A percentile compares a stretch with the other conserved stretches of the same genome.
Evolutionary conservation across 108 stramenopile genomes (phyloP).

Genomic region (Conticribra weissflogii): DNA sequence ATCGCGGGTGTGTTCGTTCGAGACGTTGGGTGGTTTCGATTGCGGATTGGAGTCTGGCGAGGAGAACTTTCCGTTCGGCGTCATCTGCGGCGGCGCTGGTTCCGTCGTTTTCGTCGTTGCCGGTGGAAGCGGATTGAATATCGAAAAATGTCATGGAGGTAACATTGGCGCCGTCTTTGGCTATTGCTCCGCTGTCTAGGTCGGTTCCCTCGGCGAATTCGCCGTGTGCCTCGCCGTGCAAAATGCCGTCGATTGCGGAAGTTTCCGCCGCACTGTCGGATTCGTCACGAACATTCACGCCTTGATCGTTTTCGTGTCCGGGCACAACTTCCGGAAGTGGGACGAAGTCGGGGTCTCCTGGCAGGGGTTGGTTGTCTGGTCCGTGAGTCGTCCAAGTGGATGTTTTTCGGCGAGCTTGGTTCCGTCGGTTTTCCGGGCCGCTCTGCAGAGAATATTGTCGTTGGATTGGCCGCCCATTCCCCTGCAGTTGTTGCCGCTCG

Average conservation of each 20-base stretch:
- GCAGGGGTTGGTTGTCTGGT: not conserved
- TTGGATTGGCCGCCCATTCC: no score
- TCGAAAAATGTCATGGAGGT: not conserved
- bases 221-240: not conserved
- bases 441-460: no score
- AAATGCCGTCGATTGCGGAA: not conserved
- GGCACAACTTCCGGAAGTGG: not conserved
- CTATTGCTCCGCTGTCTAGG: not conserved
- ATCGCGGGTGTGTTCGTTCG: not conserved
- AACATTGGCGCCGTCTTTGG: no score
- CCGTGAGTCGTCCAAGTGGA: constrained; percentile 13
- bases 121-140: not conserved
- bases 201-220: not conserved
- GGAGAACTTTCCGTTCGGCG: constrained; percentile 1
- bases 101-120: not conserved
- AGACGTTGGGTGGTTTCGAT: constrained; percentile 11
- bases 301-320: not conserved
- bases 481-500: no score
- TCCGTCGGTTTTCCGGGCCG: no score
- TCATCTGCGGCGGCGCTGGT: constrained; percentile 1
- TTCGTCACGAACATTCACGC: not conserved
- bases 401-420: no score
- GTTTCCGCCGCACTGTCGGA: not conserved
- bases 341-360: not conserved
- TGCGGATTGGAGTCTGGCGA: constrained; percentile 1